Base-by-base conservation (phyloP, 1,284 basidiomycete genomes). In the Microbotryum silenes-acaulis region DNA sequence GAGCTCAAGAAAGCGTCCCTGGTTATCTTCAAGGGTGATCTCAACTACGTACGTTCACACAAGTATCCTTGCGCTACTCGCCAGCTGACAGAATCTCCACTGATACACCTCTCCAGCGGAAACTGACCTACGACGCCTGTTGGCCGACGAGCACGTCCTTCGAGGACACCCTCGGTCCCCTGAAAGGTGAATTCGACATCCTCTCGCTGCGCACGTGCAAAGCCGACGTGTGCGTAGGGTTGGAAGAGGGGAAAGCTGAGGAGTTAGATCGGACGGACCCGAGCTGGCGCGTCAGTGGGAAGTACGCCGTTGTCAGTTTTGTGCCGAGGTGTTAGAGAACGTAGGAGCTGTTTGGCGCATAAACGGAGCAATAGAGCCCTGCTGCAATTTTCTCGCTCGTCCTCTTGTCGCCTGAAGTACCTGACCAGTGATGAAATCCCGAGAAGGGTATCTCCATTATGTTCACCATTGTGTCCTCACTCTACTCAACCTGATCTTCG, bases 21-120 rank as follows among this genome's bases (percentile, higher is more conserved):
- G 16, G 92, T 97, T 6, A 83, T 98, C 61, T 96, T 97, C 80
- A 98, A 88, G 83, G 93, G 93, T 20, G 92, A 96, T 78, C 78
- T 96, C 51, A 93, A 93, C 73, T 92, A 90, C 83, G 88, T 88
- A 70, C 64, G 85, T 70, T 4, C 25, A 14, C 51, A 37, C 9
- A 23, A n/a, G 21, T 53, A n/a, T 16, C 25, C 45, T 29, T 29
- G 2, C 37, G 18, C 18, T 18, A 12, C 21, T 37, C 31, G 47
- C 51, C 51, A 20, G 12, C 18, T n/a, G 6, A 25, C 20, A 18
- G 2, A 25, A 10, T 47, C 18, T 51, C 12, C 16, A 42, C 48
- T 42, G 29, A 7, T 20, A 49, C 53, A 44, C 29, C 25, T 61
- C 50, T 47, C 18, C 29, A 27, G 31, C 49, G 33, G 64, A 96